phyloP scores from a whole-genome alignment of 169 alveolate genomes.

The Cryptosporidium felis region DNA sequence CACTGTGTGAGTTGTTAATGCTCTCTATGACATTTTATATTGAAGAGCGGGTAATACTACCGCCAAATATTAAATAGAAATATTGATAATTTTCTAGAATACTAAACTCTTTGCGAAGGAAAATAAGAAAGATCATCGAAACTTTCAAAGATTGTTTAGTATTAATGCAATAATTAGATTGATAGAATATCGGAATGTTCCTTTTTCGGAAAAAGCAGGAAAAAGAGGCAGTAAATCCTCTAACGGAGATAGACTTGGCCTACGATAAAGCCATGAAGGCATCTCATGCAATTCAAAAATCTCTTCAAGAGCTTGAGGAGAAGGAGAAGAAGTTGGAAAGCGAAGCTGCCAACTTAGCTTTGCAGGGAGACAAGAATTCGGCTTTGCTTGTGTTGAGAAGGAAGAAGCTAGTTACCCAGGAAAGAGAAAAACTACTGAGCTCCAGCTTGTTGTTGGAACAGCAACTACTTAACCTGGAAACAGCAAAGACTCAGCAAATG shows the following conservation, averaged over 20 bases:
- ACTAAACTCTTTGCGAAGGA: background rate
- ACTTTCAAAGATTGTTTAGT: background rate
- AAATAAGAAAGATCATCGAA: background rate
- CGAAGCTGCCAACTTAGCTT: slow-evolving; percentile 65
- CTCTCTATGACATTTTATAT: background rate
- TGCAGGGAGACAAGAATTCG: slow-evolving; percentile 62
- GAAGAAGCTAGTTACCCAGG: slow-evolving; percentile 55
- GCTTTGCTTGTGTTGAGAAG: slow-evolving; percentile 46
- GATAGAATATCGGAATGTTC: too few relatives aligned
- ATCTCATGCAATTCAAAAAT: slow-evolving; percentile 38
- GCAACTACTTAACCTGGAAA: slow-evolving; percentile 50
- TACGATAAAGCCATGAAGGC: slow-evolving; percentile 50
- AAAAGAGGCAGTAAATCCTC: slow-evolving; percentile 16
- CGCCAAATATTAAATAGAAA: background rate
- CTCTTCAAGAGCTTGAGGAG: slow-evolving; percentile 48
- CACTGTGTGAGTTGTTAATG: background rate
- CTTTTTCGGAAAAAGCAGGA: slow-evolving; percentile 54
- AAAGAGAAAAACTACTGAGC: slow-evolving; percentile 48
- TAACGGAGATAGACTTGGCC: slow-evolving; percentile 40
- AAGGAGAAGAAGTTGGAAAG: slow-evolving; percentile 55
- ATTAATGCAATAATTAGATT: too few relatives aligned
- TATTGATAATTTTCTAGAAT: background rate
- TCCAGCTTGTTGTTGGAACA: slow-evolving; percentile 57
- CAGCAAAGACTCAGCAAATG: slow-evolving; percentile 65
- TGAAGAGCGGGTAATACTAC: background rate